Evolutionary conservation across 768 basidiomycete species (phyloP).

Genomic region (Phaffia tasmanica): DNA sequence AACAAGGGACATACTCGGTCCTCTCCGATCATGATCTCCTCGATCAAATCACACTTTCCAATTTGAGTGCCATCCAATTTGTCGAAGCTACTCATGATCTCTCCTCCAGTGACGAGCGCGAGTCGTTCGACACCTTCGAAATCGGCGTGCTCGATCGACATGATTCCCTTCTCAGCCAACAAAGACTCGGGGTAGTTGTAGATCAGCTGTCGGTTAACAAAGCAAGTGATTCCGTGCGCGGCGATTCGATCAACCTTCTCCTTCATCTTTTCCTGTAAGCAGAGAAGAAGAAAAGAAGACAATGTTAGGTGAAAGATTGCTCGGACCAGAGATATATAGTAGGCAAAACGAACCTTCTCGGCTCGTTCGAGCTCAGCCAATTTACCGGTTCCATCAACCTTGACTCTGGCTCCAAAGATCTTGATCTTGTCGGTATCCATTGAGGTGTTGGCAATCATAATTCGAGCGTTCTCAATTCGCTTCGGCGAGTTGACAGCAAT

Average conservation of each 20-base stretch:
- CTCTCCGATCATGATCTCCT: constrained; percentile 98
- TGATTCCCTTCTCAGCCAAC: constrained; percentile 84
- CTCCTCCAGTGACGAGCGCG: constrained; percentile 91
- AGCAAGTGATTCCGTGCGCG: constrained; percentile 86
- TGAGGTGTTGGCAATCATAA: constrained; percentile 95
- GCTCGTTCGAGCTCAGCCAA: constrained; percentile 96
- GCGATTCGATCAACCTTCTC: constrained; percentile 92
- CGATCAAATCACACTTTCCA: constrained; percentile 84
- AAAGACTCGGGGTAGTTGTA: constrained; percentile 99
- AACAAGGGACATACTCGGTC: constrained; percentile 59
- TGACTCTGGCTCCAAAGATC: constrained; percentile 90
- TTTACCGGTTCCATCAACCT: constrained; percentile 92
- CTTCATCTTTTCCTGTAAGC: constrained; percentile 93
- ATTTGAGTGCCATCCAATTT: constrained; percentile 83
- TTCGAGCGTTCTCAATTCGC: constrained; percentile 85
- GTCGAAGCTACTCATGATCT: constrained; percentile 93
- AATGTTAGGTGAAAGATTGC: background rate
- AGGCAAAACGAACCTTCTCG: constrained; percentile 53
- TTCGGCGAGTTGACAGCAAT: constrained; percentile 93
- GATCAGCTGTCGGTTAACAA: constrained; percentile 95
- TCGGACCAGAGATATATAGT: background rate
- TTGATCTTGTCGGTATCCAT: constrained; percentile 99
- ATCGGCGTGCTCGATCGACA: constrained; percentile 96
- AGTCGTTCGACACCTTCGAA: constrained; percentile 96
- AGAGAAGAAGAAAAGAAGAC: background rate